Base-by-base conservation (phyloP, 768 basidiomycete species). In the Udeniomyces megalosporus region DNA sequence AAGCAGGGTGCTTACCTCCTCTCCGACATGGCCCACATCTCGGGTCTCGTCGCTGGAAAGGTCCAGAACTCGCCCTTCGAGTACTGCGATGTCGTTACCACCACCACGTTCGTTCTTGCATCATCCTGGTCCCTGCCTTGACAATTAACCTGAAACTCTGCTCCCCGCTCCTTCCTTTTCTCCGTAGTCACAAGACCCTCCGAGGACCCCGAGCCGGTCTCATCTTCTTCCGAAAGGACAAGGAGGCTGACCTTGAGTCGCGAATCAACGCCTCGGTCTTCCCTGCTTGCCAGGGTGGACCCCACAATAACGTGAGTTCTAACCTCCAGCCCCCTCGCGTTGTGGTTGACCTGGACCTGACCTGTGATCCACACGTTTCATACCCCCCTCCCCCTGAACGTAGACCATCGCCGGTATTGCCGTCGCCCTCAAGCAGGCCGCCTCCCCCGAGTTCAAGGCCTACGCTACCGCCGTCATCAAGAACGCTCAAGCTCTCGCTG, bases 281-380 rank as follows among this genome's bases (percentile, higher is more conserved):
- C 84, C 95, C 95, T 61, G 93, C 95, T 38, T 97, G 95, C 81
- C 95, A 97, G 77, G 95, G 95, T 75, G 95, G 93, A 53, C 95
- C 93, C 48, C 95, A 97, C 79, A 97, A 97, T 79, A 91, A 99
- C 77, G 86, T 87, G 61, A 60, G 82, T 74, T 26, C 67, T 53
- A 59, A 31, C 52, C 34, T 51, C 35, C 28, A n/a, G 24, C 35
- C 38, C 28, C 15, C 34, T 51, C 4, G 22, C 35, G 22, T 53
- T 48, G 22, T 8, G 52, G 17, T 45, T 28, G 24, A 24, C 15
- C 28, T 29, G 12, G 12, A 45, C 50, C 20, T 42, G 31, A 46
- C 62, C 46, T 26, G 32, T n/a, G n/a, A n/a, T n/a, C n/a, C n/a
- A n/a, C n/a, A n/a, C n/a, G n/a, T 44, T 61, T n/a, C 38, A 42